Evolutionary conservation across 106 monocot genomes (phyloP).

Genomic region (Alisma plantagoaquatica): DNA sequence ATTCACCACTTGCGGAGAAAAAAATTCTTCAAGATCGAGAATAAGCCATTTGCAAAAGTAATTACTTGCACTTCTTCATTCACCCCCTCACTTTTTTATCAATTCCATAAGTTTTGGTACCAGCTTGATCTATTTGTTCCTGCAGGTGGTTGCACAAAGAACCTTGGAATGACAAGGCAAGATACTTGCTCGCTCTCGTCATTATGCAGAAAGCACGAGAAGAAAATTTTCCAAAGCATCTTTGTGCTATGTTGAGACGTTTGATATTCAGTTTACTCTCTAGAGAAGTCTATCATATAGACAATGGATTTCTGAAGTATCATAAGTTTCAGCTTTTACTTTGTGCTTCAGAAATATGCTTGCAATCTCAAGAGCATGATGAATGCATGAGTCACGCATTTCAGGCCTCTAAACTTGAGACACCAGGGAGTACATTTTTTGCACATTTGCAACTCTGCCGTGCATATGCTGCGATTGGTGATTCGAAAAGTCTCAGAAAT

Average conservation of each 20-base stretch:
- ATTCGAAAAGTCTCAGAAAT: constrained; percentile 27
- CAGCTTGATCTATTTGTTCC: background rate
- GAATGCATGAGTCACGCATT: constrained; percentile 25
- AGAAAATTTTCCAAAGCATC: constrained; percentile 59
- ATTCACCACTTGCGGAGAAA: constrained; percentile 58
- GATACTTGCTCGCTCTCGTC: constrained; percentile 53
- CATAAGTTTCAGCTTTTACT: constrained; percentile 56
- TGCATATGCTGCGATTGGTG: constrained; percentile 39
- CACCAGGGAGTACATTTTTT: constrained; percentile 41
- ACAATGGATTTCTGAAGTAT: constrained; percentile 21
- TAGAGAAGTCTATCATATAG: constrained; percentile 16
- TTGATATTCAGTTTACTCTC: constrained; percentile 35
- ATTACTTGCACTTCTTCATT: no score
- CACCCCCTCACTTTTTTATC: no score
- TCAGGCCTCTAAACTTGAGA: constrained; percentile 32
- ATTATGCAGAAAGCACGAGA: constrained; percentile 68
- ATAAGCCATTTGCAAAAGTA: constrained; percentile 44
- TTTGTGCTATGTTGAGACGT: constrained; percentile 38
- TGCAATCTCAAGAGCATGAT: constrained; percentile 50
- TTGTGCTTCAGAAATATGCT: constrained; percentile 66
- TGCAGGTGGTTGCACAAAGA: constrained; percentile 84
- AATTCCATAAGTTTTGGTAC: no score
- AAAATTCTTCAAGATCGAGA: constrained; percentile 19
- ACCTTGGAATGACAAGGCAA: constrained; percentile 74
- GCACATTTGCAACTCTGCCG: constrained; percentile 82